phyloP scores from a whole-genome alignment of 441 rosid genomes.

The Macaranga tanarius region DNA sequence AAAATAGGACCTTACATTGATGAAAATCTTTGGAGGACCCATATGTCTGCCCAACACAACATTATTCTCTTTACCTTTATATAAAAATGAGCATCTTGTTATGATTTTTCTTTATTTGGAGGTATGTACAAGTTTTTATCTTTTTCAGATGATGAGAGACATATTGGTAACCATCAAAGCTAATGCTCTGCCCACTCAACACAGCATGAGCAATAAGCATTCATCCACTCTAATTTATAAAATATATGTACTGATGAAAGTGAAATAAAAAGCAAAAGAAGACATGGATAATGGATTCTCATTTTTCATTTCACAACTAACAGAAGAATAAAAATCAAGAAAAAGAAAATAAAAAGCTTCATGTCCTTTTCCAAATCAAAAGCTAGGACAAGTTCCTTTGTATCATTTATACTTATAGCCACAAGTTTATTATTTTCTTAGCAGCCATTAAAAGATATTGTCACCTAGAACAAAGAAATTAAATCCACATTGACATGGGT shows the following conservation, averaged over 20 bases:
- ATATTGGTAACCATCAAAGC: slow-evolving; percentile 12
- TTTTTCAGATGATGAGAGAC: slow-evolving; percentile 25
- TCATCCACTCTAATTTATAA: not conserved
- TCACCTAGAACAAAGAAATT: slow-evolving; percentile 21
- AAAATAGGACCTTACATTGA: not conserved
- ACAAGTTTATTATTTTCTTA: slow-evolving; percentile 24
- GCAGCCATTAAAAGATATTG: slow-evolving; percentile 18
- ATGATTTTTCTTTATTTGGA: slow-evolving; percentile 14
- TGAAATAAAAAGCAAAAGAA: slow-evolving; percentile 4
- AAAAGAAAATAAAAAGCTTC: slow-evolving; percentile 14
- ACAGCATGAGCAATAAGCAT: slow-evolving; percentile 12
- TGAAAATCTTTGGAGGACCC: not conserved
- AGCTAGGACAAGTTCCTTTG: slow-evolving; percentile 3
- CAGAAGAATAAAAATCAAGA: slow-evolving; percentile 5
- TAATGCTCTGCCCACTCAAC: slow-evolving; percentile 33
- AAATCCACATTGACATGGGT: slow-evolving; percentile 29
- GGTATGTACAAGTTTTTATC: slow-evolving; percentile 4
- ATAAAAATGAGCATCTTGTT: slow-evolving; percentile 12
- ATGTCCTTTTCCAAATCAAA: slow-evolving; percentile 20
- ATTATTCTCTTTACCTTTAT: not conserved
- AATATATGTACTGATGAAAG: slow-evolving; percentile 6
- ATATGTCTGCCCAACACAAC: slow-evolving; percentile 3
- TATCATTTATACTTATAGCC: slow-evolving; percentile 24
- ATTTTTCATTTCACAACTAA: slow-evolving; percentile 6
- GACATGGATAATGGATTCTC: slow-evolving; percentile 12